Conservation (phyloP, 768 basidiomycete genomes). For the Tricholoma bakamatsutake region DNA sequence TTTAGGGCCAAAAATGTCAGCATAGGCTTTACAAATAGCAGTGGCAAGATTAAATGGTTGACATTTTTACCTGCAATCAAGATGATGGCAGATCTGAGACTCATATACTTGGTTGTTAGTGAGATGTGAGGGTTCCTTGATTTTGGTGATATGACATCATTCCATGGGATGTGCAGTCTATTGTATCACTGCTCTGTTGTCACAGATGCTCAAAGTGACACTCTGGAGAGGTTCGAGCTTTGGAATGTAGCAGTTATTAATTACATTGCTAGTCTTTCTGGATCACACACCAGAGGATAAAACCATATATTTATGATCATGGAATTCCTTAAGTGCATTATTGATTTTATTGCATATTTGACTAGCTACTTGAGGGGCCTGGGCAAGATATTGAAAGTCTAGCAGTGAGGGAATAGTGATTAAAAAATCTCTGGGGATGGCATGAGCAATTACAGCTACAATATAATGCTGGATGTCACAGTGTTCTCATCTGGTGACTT, state of each 20-base stretch:
- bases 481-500: slow-evolving; percentile 36
- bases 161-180: slow-evolving; percentile 5
- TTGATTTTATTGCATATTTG: not conserved
- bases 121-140: slow-evolving; percentile 4
- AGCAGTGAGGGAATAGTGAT: not conserved
- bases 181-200: slow-evolving; percentile 16
- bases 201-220: slow-evolving; percentile 14
- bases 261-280: slow-evolving; percentile 1
- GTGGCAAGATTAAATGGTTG: not conserved
- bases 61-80: slow-evolving; percentile 8
- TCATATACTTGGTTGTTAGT: slow-evolving; percentile 6
- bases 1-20: not conserved
- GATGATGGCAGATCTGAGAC: slow-evolving; percentile 6
- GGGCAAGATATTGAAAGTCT: slow-evolving; percentile 18
- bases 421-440: not conserved
- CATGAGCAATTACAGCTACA: not conserved
- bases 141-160: slow-evolving; percentile 5
- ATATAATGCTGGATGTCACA: slow-evolving; percentile 27
- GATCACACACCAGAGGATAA: not conserved
- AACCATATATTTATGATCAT: not conserved
- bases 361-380: not conserved
- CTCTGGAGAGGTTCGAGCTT: slow-evolving; percentile 27
- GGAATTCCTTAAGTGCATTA: not conserved
- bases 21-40: slow-evolving; percentile 1
- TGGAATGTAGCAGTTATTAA: no score